These are phyloP conservation scores for Henckelia pumila DNA, from an alignment of 257 asterid species.

Conservation along the genomic window DNA sequence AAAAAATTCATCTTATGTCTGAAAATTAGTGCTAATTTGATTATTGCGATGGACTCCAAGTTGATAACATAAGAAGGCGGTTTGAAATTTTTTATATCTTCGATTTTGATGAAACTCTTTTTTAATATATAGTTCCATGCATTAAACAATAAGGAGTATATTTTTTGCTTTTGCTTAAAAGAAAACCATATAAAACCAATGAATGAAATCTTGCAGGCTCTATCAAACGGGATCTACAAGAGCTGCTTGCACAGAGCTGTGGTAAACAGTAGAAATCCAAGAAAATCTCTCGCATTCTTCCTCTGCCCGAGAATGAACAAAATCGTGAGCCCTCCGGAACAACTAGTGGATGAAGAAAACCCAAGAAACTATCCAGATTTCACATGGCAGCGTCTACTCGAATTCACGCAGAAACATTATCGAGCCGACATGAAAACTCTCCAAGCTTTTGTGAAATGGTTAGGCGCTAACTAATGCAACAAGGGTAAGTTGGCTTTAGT, in stretches of 20 bases:
- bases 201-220: conserved; percentile 46
- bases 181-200: no score
- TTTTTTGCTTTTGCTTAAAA: not conserved
- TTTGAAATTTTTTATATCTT: no score
- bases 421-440: conserved; percentile 80
- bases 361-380: conserved; percentile 73
- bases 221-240: conserved; percentile 75
- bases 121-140: no score
- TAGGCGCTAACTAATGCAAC: not conserved
- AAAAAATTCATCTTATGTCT: not conserved
- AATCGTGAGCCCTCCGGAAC: conserved; percentile 57
- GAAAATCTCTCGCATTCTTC: conserved; percentile 76
- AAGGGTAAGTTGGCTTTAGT: no score
- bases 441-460: conserved; percentile 62
- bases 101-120: no score
- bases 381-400: conserved; percentile 59
- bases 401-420: conserved; percentile 77
- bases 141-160: not conserved
- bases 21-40: no score
- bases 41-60: no score
- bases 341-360: conserved; percentile 31
- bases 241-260: conserved; percentile 83
- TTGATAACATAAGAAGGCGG: no score
- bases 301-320: conserved; percentile 60
- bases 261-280: conserved; percentile 47